Evolutionary conservation across 805 yeast species (phyloP), one percentile per base, ranked within the genome.

Genomic region (Sugiyamaella chiloensis): DNA sequence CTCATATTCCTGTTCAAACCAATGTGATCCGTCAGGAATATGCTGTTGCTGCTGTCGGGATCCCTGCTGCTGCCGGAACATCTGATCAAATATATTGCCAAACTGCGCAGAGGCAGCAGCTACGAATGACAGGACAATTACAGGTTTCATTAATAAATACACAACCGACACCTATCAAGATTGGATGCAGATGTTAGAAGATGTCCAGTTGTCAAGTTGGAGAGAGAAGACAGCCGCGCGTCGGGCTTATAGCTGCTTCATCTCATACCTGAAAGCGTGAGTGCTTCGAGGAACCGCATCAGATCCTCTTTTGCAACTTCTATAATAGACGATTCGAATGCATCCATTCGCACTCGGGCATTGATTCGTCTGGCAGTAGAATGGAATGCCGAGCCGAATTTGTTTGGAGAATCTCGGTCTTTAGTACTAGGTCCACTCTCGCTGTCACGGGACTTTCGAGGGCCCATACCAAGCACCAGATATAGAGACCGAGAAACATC

Each of bases 271-370:
- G 89, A 83, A 42, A 85, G 63, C 8, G 96, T 87, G 52, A 91
- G 69, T 50, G 80, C 79, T 62, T 93, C 98, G 52, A 93, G 67
- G 60, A 93, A 93, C 42, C 96, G 87, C 3, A 88, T 73, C 53
- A 93, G 70, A 63, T 93, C 99, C 42, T 90, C 96, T 60, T 82
- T 84, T 51, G 87, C 70, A 36, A 93, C 82, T 67, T 93, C 97
- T 37, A 93, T 88, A 19, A 93, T 87, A 2, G 97, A 81, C 54
- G 95, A 86, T 63, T 93, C 98, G 67, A 93, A 93, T 60, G 96
- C 88, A 64, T 93, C 98, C 52, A 93, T 85, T 59, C 91, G 76
- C 16, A 89, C 89, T 57, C 85, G 81, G 2, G 97, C 96, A 35
- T 89, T 91, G 4, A 96, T 85, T 17, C 79, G 78, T 39, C 74